phyloP scores from a whole-genome alignment of 306 rosid genomes.

The Gastrolobium villosum region DNA sequence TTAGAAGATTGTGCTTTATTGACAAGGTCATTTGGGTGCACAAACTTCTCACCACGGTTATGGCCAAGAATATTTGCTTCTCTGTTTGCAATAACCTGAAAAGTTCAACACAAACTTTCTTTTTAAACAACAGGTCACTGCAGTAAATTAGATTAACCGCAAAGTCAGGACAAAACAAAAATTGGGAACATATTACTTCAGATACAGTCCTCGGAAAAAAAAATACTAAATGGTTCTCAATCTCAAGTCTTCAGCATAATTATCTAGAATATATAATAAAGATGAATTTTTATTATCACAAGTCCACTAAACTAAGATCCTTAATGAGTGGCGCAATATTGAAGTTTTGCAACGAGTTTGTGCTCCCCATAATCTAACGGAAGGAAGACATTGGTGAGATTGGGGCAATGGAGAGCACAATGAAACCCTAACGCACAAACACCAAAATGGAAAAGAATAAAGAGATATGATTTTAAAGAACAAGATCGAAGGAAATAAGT shows the following conservation, averaged over 20 bases:
- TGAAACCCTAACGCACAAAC: too few relatives aligned
- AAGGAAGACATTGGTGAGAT: too few relatives aligned
- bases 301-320: constrained; percentile 4
- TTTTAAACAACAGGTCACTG: too few relatives aligned
- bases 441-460: too few relatives aligned
- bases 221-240: constrained; percentile 10
- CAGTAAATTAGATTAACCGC: background rate
- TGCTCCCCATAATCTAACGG: too few relatives aligned
- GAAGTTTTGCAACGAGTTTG: too few relatives aligned
- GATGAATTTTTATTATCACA: background rate
- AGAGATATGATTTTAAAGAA: too few relatives aligned
- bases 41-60: constrained; percentile 87
- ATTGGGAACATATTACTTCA: background rate
- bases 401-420: too few relatives aligned
- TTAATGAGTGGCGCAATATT: background rate
- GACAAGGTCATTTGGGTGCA: constrained; percentile 98
- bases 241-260: constrained; percentile 1
- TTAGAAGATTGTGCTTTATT: constrained; percentile 97
- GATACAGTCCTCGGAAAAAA: constrained; percentile 13
- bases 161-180: constrained; percentile 8
- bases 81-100: constrained; percentile 95
- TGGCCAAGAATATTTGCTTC: constrained; percentile 98
- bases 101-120: constrained; percentile 27
- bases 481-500: too few relatives aligned
- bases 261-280: background rate